Conservation (phyloP, 2,329 filamentous ascomycete genomes). For the Verticillium longisporum region DNA sequence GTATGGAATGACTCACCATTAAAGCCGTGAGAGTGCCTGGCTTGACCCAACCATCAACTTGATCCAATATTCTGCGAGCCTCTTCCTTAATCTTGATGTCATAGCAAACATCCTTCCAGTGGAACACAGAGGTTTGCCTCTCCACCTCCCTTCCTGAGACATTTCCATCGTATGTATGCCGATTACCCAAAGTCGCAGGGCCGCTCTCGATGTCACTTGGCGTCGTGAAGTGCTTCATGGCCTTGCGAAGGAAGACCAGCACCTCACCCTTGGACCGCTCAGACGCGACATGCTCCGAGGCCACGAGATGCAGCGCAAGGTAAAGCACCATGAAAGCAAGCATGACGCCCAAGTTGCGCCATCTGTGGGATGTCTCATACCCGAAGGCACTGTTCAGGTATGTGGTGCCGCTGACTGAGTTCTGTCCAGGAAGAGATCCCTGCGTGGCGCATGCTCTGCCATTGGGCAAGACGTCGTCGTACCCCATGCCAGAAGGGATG, state of each 20-base stretch:
- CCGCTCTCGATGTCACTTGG: no score
- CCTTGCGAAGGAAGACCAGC: conserved; percentile 49
- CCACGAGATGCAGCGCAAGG: conserved; percentile 38
- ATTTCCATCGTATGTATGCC: no score
- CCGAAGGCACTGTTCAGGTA: conserved; percentile 35
- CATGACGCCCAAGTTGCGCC: no score
- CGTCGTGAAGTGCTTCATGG: no score
- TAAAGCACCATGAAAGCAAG: conserved; percentile 43
- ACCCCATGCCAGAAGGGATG: no score
- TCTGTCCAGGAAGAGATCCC: conserved; percentile 35
- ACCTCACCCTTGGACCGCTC: conserved; percentile 54
- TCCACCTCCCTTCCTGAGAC: no score
- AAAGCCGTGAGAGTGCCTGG: conserved; percentile 77
- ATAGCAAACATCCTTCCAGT: conserved; percentile 67
- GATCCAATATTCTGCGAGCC: conserved; percentile 44
- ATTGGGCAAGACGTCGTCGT: conserved; percentile 11
- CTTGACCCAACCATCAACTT: conserved; percentile 68
- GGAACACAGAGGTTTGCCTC: conserved; percentile 58
- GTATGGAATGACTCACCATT: conserved; percentile 68
- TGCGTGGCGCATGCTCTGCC: conserved; percentile 34
- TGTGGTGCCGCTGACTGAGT: conserved; percentile 34
- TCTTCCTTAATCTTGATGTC: conserved; percentile 64
- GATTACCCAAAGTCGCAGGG: no score
- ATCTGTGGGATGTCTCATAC: conserved; percentile 38
- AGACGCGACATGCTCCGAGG: conserved; percentile 37